phyloP scores from a whole-genome alignment of 2,329 filamentous ascomycete genomes.

The Fusarium mexicanum region DNA sequence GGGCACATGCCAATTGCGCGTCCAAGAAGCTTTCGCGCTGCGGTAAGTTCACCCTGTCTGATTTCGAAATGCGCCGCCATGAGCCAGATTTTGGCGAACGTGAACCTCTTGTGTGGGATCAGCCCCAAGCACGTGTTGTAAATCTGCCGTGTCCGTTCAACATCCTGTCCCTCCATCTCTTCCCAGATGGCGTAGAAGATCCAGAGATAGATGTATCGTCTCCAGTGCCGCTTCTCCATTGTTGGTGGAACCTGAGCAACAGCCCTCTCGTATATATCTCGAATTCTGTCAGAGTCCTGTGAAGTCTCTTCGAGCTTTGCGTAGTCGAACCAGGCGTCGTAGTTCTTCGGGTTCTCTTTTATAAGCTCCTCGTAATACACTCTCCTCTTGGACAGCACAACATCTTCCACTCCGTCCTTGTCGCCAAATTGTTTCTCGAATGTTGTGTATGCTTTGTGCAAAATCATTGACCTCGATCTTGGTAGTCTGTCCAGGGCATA shows the following conservation, averaged over 20 bases:
- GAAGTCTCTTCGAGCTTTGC: slow-evolving; percentile 88
- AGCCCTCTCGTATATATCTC: slow-evolving; percentile 94
- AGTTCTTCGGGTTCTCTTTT: slow-evolving; percentile 94
- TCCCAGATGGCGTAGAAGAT: slow-evolving; percentile 97
- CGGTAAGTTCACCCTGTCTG: slow-evolving; percentile 81
- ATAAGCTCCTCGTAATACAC: slow-evolving; percentile 95
- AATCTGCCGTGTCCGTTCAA: slow-evolving; percentile 83
- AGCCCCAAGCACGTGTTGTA: slow-evolving; percentile 89
- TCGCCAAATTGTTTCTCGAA: slow-evolving; percentile 99
- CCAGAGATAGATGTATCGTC: slow-evolving; percentile 97
- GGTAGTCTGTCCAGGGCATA: slow-evolving; percentile 93
- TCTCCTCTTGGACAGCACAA: slow-evolving; percentile 91
- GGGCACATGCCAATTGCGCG: slow-evolving; percentile 93
- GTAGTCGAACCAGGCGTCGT: slow-evolving; percentile 97
- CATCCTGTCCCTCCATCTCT: slow-evolving; percentile 84
- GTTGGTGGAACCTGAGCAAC: slow-evolving; percentile 96
- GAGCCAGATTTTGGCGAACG: slow-evolving; percentile 96
- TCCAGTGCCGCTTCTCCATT: slow-evolving; percentile 96
- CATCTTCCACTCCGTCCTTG: slow-evolving; percentile 90
- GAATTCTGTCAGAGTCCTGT: slow-evolving; percentile 82
- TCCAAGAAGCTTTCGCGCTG: slow-evolving; percentile 88
- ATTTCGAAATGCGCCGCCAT: slow-evolving; percentile 94
- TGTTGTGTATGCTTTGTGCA: slow-evolving; percentile 95
- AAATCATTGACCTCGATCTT: slow-evolving; percentile 80
- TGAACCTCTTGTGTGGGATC: slow-evolving; percentile 96